These are phyloP conservation scores for Combretum micranthum DNA, from an alignment of 345 rosid species.

Conservation along the genomic window DNA sequence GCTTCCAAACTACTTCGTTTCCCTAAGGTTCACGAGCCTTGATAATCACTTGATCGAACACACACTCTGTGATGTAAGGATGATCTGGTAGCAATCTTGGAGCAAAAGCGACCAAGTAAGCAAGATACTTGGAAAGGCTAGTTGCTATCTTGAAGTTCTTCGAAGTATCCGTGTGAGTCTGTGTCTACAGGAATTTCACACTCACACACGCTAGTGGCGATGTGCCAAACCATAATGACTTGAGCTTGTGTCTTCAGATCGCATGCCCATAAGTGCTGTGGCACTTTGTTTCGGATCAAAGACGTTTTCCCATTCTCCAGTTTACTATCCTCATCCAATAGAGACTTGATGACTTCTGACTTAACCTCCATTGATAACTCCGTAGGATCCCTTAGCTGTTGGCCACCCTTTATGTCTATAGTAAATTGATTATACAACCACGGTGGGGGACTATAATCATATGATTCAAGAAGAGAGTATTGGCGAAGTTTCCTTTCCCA, in stretches of 20 bases:
- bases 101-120: neutral
- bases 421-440: neutral
- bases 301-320: too few relatives aligned
- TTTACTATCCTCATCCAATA: neutral
- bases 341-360: neutral
- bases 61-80: neutral
- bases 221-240: slow-evolving; percentile 2
- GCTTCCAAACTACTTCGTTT: too few relatives aligned
- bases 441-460: neutral
- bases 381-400: neutral
- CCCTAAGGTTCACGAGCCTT: neutral
- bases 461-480: slow-evolving; percentile 1
- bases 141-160: too few relatives aligned
- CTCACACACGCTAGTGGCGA: neutral
- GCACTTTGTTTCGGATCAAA: neutral
- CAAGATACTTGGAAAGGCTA: neutral
- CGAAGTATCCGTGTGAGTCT: too few relatives aligned
- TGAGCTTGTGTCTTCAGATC: neutral
- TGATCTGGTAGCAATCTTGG: neutral
- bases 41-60: neutral
- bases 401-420: neutral
- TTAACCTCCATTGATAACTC: neutral
- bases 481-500: slow-evolving; percentile 10
- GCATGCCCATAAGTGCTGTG: neutral
- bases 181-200: neutral